These are phyloP conservation scores for Leishmania mexicana DNA, from an alignment of 208 protist species.

Conservation along the genomic window DNA sequence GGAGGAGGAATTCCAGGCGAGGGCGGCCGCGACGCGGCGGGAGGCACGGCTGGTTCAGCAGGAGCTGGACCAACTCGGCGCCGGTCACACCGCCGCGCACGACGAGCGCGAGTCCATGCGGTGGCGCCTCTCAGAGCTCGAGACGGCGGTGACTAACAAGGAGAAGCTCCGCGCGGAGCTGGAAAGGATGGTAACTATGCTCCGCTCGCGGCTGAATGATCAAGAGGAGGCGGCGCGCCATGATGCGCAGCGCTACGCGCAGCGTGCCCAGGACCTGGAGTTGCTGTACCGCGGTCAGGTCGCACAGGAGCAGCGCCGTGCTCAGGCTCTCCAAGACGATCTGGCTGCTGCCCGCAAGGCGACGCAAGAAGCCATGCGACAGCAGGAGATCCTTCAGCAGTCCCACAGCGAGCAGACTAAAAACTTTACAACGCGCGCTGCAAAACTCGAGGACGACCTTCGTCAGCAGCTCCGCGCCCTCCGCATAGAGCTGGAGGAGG, in stretches of 20 bases:
- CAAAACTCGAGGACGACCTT: constrained; percentile 23
- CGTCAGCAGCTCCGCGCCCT: constrained; percentile 23
- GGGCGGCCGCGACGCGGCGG: constrained; percentile 23
- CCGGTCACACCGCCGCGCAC: constrained; percentile 30
- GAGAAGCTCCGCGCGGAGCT: constrained; percentile 28
- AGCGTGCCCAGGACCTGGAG: constrained; percentile 32
- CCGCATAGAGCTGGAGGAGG: constrained; percentile 29
- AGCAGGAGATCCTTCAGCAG: constrained; percentile 25
- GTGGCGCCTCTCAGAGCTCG: constrained; percentile 29
- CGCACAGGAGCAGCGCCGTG: constrained; percentile 25
- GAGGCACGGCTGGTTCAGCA: constrained; percentile 28
- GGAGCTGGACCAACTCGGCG: constrained; percentile 15
- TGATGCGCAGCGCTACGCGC: constrained; percentile 27
- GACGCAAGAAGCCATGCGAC: constrained; percentile 20
- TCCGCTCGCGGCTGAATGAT: constrained; percentile 18
- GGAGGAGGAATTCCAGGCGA: constrained; percentile 42
- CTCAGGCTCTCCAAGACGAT: constrained; percentile 22
- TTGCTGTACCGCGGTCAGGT: constrained; percentile 20
- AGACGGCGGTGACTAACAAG: constrained; percentile 26
- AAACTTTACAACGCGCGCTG: constrained; percentile 6
- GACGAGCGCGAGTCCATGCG: constrained; percentile 29
- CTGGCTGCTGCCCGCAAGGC: constrained; percentile 15
- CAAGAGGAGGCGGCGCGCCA: constrained; percentile 14
- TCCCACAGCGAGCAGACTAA: constrained; percentile 9
- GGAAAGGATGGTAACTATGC: constrained; percentile 16